Evolutionary conservation across 2,329 filamentous ascomycete species (phyloP).

Genomic region (Sclerotinia glacialis): DNA sequence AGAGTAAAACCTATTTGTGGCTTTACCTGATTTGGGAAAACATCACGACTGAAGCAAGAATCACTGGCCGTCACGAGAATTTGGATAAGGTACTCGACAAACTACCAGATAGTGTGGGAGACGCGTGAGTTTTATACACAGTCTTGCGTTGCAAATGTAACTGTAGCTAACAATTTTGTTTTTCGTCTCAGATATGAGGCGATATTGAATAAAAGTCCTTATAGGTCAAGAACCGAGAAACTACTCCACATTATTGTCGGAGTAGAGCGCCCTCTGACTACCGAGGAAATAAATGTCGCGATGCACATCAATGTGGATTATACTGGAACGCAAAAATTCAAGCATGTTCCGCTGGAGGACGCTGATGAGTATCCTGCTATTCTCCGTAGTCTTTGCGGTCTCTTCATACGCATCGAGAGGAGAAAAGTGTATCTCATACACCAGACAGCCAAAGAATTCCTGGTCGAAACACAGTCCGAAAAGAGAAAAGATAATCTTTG

Average conservation of each 20-base stretch:
- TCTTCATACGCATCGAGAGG: constrained; percentile 10
- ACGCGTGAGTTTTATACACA: not conserved
- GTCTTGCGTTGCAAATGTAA: not conserved
- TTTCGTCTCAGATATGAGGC: not conserved
- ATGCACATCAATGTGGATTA: not conserved
- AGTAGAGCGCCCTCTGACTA: not conserved
- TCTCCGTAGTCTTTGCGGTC: constrained; percentile 17
- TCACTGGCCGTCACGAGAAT: not conserved
- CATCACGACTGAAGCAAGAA: no score
- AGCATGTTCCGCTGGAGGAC: not conserved
- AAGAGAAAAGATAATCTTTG: not conserved
- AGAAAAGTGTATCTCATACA: constrained; percentile 22
- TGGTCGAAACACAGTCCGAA: not conserved
- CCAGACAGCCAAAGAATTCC: constrained; percentile 24
- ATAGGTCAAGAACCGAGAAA: not conserved
- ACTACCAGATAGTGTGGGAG: not conserved
- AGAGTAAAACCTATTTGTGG: constrained; percentile 22
- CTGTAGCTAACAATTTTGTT: not conserved
- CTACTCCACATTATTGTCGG: constrained; percentile 19
- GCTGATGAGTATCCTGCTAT: not conserved
- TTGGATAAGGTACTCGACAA: not conserved
- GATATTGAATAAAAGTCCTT: not conserved
- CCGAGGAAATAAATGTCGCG: constrained; percentile 10
- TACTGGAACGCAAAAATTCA: not conserved
- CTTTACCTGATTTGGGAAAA: constrained; percentile 7